Percentiles rank a stretch among this genome's conserved stretches.
Evolutionary conservation across 2,329 filamentous ascomycete species (phyloP).

Genomic region (Penicillium sp.): DNA sequence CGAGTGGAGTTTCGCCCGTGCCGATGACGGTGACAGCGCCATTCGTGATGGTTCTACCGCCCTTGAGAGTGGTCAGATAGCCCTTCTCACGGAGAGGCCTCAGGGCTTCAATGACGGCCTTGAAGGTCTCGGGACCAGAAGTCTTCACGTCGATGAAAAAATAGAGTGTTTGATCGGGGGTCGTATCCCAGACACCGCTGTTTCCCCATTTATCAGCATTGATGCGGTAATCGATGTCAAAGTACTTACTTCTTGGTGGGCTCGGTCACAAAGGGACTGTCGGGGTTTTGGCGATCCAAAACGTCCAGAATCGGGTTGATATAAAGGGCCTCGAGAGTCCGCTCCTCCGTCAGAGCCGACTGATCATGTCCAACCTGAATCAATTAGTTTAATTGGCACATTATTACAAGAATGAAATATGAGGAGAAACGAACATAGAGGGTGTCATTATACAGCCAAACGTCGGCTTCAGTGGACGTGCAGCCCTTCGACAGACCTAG

Average conservation of each 20-base stretch:
- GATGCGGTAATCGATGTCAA: too few relatives aligned
- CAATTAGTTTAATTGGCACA: conserved; percentile 2
- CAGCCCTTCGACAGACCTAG: conserved; percentile 57
- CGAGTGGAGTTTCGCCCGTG: conserved; percentile 56
- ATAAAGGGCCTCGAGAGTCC: conserved; percentile 59
- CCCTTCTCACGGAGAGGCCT: conserved; percentile 54
- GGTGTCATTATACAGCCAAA: conserved; percentile 57
- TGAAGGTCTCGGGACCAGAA: conserved; percentile 54
- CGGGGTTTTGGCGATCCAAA: conserved; percentile 56
- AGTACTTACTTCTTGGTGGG: conserved; percentile 49
- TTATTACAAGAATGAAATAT: not conserved
- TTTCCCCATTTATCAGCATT: conserved; percentile 5
- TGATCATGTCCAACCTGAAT: conserved; percentile 56
- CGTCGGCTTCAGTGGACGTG: conserved; percentile 59
- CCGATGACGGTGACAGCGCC: conserved; percentile 61
- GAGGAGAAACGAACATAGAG: conserved; percentile 47
- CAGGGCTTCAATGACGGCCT: conserved; percentile 56
- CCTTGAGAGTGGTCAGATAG: conserved; percentile 54
- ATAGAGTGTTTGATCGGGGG: conserved; percentile 57
- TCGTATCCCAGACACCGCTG: conserved; percentile 60
- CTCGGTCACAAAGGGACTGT: conserved; percentile 47
- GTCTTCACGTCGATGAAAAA: conserved; percentile 66
- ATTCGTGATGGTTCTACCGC: conserved; percentile 43
- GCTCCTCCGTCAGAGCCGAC: conserved; percentile 50
- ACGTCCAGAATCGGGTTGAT: conserved; percentile 59